Percentiles rank a stretch among this genome's conserved stretches.
Conservation (phyloP, 345 rosid genomes). For the Syzygium jambos region DNA sequence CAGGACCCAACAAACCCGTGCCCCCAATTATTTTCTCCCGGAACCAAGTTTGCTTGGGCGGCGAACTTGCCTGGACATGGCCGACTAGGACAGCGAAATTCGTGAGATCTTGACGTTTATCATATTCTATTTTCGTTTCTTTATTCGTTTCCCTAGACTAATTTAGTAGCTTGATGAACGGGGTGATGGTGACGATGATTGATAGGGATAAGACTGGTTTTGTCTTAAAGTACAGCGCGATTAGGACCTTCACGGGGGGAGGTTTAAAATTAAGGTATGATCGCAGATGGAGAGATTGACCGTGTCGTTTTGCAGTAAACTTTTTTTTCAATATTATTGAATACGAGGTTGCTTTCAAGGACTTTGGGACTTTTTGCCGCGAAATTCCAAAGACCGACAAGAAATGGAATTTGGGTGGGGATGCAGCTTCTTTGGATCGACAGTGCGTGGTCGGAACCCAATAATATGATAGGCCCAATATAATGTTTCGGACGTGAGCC, state of each 20-base stretch:
- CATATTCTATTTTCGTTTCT: not conserved
- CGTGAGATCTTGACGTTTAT: not conserved
- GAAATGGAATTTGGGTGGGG: not conserved
- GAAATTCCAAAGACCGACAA: not conserved
- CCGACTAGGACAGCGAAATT: not conserved
- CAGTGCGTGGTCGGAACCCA: not conserved
- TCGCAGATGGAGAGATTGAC: not conserved
- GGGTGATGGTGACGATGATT: not conserved
- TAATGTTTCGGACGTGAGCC: not conserved
- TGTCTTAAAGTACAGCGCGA: accelerated
- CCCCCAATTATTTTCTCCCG: not conserved
- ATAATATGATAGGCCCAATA: not conserved
- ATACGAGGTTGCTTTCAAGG: not conserved
- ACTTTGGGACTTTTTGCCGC: not conserved
- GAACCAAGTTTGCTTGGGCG: not conserved
- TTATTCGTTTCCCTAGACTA: not conserved
- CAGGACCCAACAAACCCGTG: not conserved
- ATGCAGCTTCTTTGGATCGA: not conserved
- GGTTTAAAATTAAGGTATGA: not conserved
- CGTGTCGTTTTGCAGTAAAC: not conserved
- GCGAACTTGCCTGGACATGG: not conserved
- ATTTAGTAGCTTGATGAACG: not conserved
- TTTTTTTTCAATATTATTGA: not conserved
- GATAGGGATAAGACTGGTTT: not conserved
- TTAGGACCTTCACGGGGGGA: not conserved